These are phyloP conservation scores for Cryptococcus sp. DNA, from an alignment of 1,284 basidiomycete species.

Conservation along the genomic window DNA sequence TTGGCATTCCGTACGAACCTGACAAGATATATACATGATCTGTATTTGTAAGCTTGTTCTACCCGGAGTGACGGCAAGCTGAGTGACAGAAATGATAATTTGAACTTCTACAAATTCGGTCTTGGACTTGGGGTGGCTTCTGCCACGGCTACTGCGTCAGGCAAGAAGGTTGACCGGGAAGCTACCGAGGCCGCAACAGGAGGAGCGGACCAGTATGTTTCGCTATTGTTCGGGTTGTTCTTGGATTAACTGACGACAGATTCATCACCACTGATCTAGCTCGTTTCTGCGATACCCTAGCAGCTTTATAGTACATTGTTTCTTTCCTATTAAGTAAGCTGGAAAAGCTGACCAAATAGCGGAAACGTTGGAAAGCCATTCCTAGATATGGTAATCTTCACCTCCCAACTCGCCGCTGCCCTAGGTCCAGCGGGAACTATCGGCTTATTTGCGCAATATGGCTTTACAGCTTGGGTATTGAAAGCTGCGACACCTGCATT, in stretches of 20 bases:
- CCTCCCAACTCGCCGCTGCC: conserved; percentile 79
- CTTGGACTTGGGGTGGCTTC: conserved; percentile 45
- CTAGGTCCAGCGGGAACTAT: conserved; percentile 71
- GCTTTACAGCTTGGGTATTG: conserved; percentile 75
- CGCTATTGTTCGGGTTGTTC: conserved; percentile 9
- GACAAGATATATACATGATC: conserved; percentile 85
- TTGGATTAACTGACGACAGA: conserved; percentile 31
- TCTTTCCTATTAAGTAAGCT: not conserved
- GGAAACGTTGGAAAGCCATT: conserved; percentile 83
- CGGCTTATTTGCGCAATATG: conserved; percentile 79
- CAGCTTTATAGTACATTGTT: conserved; percentile 74
- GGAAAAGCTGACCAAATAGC: conserved; percentile 39
- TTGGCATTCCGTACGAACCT: conserved; percentile 79
- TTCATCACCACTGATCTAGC: conserved; percentile 92
- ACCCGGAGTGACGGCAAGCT: not conserved
- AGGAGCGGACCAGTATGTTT: conserved; percentile 65
- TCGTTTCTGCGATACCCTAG: conserved; percentile 80
- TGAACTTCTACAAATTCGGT: conserved; percentile 55
- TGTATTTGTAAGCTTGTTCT: conserved; percentile 64
- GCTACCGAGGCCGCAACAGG: conserved; percentile 55
- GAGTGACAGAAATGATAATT: conserved; percentile 43
- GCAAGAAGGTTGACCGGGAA: conserved; percentile 27
- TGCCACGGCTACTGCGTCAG: conserved; percentile 1
- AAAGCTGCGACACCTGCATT: conserved; percentile 88
- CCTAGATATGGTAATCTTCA: conserved; percentile 89